Evolutionary conservation across 2,329 filamentous ascomycete genomes (phyloP).

Genomic region (Salinomyces thailandicus): DNA sequence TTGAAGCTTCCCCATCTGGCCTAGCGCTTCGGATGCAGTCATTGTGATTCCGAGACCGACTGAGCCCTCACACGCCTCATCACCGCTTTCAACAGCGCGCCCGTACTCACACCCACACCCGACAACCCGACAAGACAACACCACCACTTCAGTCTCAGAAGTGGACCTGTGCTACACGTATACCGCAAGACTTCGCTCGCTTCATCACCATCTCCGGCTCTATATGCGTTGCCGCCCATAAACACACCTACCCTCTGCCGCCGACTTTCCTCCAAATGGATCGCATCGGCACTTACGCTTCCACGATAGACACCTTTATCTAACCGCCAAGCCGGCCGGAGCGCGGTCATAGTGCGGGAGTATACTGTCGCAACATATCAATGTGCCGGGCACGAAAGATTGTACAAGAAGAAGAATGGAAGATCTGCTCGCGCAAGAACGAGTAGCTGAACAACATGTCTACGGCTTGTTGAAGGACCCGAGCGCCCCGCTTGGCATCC

Average conservation of each 20-base stretch:
- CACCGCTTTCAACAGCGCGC: too few relatives aligned
- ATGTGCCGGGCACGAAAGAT: slow-evolving; percentile 3
- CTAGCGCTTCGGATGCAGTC: slow-evolving; percentile 1
- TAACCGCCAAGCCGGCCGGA: slow-evolving; percentile 46
- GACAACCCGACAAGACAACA: too few relatives aligned
- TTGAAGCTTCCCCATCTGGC: background rate
- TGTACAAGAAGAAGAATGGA: slow-evolving; percentile 20
- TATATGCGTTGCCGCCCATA: background rate
- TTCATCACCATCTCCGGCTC: background rate
- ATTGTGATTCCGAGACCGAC: background rate
- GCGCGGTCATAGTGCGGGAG: too few relatives aligned
- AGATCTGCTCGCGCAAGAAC: slow-evolving; percentile 22
- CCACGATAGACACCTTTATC: slow-evolving; percentile 43
- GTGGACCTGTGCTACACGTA: too few relatives aligned
- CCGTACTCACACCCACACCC: too few relatives aligned
- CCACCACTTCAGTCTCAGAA: too few relatives aligned
- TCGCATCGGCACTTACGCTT: slow-evolving; percentile 39
- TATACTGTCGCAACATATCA: slow-evolving; percentile 11
- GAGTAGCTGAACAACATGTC: slow-evolving; percentile 20
- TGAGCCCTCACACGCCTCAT: background rate
- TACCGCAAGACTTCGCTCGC: too few relatives aligned
- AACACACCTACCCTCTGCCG: slow-evolving; percentile 4
- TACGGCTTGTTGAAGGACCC: slow-evolving; percentile 15
- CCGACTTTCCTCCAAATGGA: slow-evolving; percentile 39
- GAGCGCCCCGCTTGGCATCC: slow-evolving; percentile 13